Evolutionary conservation across 2,329 filamentous ascomycete species (phyloP).

Genomic region (Hymenoscyphus salicellus): DNA sequence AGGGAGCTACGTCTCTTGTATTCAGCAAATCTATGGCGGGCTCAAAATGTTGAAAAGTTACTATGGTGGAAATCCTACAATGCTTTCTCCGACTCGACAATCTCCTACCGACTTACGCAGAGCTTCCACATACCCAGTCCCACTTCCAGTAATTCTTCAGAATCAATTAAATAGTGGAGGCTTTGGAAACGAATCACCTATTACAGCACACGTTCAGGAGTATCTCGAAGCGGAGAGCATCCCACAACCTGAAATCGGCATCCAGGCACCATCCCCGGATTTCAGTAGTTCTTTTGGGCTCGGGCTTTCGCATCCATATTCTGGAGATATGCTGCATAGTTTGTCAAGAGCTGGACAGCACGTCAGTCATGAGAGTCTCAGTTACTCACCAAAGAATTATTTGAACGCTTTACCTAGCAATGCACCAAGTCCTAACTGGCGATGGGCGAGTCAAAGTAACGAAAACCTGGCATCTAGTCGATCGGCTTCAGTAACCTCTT

Average conservation of each 20-base stretch:
- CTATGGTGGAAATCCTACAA: slow-evolving; percentile 27
- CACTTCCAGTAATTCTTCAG: slow-evolving; percentile 19
- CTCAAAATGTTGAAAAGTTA: slow-evolving; percentile 50
- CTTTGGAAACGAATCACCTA: slow-evolving; percentile 18
- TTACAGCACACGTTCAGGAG: slow-evolving; percentile 26
- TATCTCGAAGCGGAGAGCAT: slow-evolving; percentile 22
- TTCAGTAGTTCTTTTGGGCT: neutral
- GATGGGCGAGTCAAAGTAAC: neutral
- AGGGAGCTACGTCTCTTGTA: slow-evolving; percentile 55
- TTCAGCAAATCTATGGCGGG: slow-evolving; percentile 58
- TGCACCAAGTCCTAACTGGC: slow-evolving; percentile 7
- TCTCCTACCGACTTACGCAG: slow-evolving; percentile 5
- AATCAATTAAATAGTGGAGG: slow-evolving; percentile 22
- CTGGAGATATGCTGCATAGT: neutral
- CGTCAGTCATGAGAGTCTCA: neutral
- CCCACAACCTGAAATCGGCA: slow-evolving; percentile 2
- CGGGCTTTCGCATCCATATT: neutral
- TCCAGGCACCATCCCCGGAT: slow-evolving; percentile 6
- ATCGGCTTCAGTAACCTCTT: slow-evolving; percentile 7
- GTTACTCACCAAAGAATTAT: slow-evolving; percentile 9
- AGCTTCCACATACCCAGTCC: neutral
- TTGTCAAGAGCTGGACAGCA: neutral
- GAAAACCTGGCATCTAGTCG: neutral
- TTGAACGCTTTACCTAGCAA: slow-evolving; percentile 14
- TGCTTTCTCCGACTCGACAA: slow-evolving; percentile 21